Conservation (phyloP, 768 basidiomycete genomes). For the Amanita muscaria region DNA sequence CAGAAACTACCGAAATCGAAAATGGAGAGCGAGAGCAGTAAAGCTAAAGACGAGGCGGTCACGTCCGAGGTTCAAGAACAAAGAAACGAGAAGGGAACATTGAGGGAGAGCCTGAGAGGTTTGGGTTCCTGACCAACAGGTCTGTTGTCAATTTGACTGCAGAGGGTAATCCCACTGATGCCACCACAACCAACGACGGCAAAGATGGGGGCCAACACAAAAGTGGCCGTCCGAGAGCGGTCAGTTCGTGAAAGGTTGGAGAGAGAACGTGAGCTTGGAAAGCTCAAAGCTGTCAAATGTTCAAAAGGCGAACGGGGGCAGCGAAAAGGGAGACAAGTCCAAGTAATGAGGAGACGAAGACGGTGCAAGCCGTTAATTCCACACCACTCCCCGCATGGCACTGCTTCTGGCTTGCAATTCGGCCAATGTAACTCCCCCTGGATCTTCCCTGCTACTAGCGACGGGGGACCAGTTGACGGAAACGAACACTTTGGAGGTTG, state of each 20-base stretch:
- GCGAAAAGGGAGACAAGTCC: background rate
- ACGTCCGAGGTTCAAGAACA: too few relatives aligned
- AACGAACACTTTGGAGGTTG: too few relatives aligned
- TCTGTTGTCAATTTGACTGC: background rate
- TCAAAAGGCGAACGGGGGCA: background rate
- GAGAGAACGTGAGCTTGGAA: background rate
- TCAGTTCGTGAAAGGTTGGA: conserved; percentile 5
- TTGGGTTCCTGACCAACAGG: conserved; percentile 1
- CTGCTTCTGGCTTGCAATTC: too few relatives aligned
- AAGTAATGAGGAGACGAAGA: background rate
- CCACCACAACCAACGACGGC: background rate
- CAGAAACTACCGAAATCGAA: too few relatives aligned
- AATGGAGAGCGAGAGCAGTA: background rate
- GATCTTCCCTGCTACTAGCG: too few relatives aligned
- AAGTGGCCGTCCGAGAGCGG: conserved; percentile 14
- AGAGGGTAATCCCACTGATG: background rate
- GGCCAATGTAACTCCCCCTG: too few relatives aligned
- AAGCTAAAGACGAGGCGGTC: too few relatives aligned
- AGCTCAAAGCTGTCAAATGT: background rate
- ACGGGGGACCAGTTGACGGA: too few relatives aligned
- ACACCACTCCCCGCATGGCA: too few relatives aligned
- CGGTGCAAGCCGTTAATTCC: background rate
- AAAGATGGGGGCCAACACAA: background rate
- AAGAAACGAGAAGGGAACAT: background rate
- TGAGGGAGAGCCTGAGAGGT: background rate